Conservation (phyloP, 1,284 basidiomycete genomes). For the Malassezia yamatoensis region DNA sequence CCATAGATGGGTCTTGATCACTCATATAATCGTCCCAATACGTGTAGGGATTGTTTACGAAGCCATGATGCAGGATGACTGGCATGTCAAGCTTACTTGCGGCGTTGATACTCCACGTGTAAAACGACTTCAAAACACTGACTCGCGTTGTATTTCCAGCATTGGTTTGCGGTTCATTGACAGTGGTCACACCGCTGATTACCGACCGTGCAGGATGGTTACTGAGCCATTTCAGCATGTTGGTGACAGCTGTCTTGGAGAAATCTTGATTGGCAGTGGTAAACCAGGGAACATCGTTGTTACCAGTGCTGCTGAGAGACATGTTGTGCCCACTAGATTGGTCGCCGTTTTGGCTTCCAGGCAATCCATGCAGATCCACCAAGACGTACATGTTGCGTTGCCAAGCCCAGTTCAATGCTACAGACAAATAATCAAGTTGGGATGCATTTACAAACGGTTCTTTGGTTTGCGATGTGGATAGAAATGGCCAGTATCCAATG, state of each 20-base stretch:
- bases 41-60: conserved; percentile 18
- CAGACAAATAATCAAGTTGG: conserved; percentile 31
- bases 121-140: conserved; percentile 17
- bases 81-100: conserved; percentile 24
- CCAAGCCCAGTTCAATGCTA: conserved; percentile 43
- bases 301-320: conserved; percentile 16
- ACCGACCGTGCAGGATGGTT: conserved; percentile 35
- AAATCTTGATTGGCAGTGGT: conserved; percentile 23
- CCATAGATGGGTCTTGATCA: conserved; percentile 34
- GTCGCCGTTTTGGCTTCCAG: conserved; percentile 49
- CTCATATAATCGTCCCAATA: conserved; percentile 29
- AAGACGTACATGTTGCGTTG: conserved; percentile 49
- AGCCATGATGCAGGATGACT: conserved; percentile 41
- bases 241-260: conserved; percentile 29
- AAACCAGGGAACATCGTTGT: conserved; percentile 30
- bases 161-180: conserved; percentile 37
- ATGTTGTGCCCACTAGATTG: conserved; percentile 44
- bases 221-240: conserved; percentile 28
- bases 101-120: conserved; percentile 25
- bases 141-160: neutral
- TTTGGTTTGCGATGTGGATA: conserved; percentile 22
- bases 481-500: conserved; percentile 47
- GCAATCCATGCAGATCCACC: conserved; percentile 50
- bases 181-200: conserved; percentile 31
- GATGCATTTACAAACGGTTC: conserved; percentile 33